These are phyloP conservation scores for Remersonia thermophila DNA, from an alignment of 2,329 filamentous ascomycete genomes.

Conservation along the genomic window DNA sequence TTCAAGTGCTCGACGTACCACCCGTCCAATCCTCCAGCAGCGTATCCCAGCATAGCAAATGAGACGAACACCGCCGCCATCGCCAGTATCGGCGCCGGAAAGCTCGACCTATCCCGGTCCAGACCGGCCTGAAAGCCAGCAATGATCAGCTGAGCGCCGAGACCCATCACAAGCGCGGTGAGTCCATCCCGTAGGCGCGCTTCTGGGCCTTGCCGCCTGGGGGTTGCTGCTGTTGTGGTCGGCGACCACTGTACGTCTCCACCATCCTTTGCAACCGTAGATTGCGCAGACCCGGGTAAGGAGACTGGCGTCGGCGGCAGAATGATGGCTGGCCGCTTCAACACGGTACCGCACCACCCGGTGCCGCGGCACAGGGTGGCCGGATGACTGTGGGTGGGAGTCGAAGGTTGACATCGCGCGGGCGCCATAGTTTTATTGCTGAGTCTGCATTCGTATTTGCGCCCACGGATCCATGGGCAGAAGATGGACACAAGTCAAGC, in stretches of 20 bases:
- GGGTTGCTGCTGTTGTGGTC: too few relatives aligned
- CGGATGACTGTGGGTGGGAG: too few relatives aligned
- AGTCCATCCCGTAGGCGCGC: conserved; percentile 18
- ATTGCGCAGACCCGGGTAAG: too few relatives aligned
- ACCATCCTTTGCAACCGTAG: too few relatives aligned
- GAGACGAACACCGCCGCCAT: conserved; percentile 32
- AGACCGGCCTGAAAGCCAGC: conserved; percentile 30
- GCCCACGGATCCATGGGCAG: too few relatives aligned
- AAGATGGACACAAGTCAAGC: too few relatives aligned
- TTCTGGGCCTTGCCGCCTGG: neutral
- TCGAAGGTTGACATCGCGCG: too few relatives aligned
- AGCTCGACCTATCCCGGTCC: conserved; percentile 24
- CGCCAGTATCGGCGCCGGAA: conserved; percentile 35
- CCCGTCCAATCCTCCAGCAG: conserved; percentile 15
- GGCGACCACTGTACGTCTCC: neutral
- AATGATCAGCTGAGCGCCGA: conserved; percentile 33
- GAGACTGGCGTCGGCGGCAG: conserved; percentile 5
- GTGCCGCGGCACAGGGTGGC: too few relatives aligned
- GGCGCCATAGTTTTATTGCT: too few relatives aligned
- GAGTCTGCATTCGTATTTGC: too few relatives aligned
- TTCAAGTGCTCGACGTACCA: conserved; percentile 18
- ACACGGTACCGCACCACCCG: too few relatives aligned
- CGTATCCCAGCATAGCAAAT: conserved; percentile 10
- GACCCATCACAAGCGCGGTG: conserved; percentile 26
- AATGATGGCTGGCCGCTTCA: too few relatives aligned